Conservation (phyloP, 331 rosid genomes). For the Phaseolus coccineus region DNA sequence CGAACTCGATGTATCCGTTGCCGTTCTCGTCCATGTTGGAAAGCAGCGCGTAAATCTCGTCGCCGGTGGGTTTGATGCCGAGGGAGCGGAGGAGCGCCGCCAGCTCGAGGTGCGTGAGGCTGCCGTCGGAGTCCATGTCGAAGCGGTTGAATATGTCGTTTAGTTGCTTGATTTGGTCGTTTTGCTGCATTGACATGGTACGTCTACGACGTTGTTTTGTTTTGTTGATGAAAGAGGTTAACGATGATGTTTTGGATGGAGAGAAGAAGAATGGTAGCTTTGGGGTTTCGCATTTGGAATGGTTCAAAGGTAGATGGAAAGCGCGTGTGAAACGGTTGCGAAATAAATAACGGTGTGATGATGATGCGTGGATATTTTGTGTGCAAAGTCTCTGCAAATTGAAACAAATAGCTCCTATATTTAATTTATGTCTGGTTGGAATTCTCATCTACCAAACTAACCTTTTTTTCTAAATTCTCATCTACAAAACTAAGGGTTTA, state of each 20-base stretch:
- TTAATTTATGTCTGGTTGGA: slow-evolving; percentile 7
- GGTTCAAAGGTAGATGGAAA: neutral
- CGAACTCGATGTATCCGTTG: slow-evolving; percentile 83
- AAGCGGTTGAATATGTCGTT: slow-evolving; percentile 83
- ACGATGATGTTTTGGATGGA: neutral
- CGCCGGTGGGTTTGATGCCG: slow-evolving; percentile 88
- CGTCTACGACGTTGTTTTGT: no score
- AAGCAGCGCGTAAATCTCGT: slow-evolving; percentile 66
- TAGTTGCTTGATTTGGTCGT: slow-evolving; percentile 73
- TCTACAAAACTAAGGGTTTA: no score
- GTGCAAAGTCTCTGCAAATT: no score
- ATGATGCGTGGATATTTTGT: neutral
- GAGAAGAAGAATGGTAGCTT: neutral
- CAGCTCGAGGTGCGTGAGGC: slow-evolving; percentile 91
- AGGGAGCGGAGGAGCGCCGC: slow-evolving; percentile 94
- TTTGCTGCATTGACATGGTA: slow-evolving; percentile 39
- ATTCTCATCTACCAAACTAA: neutral
- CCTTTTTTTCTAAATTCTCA: no score
- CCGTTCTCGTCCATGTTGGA: slow-evolving; percentile 80
- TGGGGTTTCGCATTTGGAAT: neutral
- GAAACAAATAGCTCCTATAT: neutral
- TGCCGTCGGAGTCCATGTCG: slow-evolving; percentile 96
- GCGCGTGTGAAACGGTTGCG: neutral
- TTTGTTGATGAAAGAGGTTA: neutral
- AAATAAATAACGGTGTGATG: neutral